Conservation (phyloP, 1,139 yeast genomes). For the Yamadazyma spencermartinsiae region DNA sequence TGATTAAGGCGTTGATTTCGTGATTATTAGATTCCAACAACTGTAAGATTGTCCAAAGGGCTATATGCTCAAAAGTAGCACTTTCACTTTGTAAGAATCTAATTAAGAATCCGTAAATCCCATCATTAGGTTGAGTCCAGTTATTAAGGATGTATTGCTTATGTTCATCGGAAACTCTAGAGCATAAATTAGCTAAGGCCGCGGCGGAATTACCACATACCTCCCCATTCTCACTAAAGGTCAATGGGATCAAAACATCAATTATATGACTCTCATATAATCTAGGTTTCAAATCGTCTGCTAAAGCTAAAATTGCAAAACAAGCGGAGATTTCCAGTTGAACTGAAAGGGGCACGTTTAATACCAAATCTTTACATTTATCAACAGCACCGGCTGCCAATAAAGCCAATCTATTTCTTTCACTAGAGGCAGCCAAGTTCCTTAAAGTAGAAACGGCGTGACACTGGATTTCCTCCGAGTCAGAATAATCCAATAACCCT, state of each 20-base stretch:
- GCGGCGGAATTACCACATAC: conserved; percentile 99
- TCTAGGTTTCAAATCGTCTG: conserved; percentile 89
- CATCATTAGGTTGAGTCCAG: conserved; percentile 83
- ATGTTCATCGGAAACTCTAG: conserved; percentile 78
- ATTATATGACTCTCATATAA: conserved; percentile 82
- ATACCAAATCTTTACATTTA: conserved; percentile 85
- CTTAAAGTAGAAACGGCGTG: conserved; percentile 96
- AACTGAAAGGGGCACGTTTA: conserved; percentile 80
- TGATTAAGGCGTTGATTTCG: conserved; percentile 64
- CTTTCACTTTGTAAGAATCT: conserved; percentile 82
- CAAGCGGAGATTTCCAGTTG: conserved; percentile 98
- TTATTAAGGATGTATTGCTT: conserved; percentile 69
- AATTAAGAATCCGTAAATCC: conserved; percentile 80
- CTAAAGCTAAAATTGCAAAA: conserved; percentile 92
- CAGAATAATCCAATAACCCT: conserved; percentile 76
- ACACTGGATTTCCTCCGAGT: conserved; percentile 94
- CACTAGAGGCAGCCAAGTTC: conserved; percentile 93
- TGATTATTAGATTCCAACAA: conserved; percentile 82
- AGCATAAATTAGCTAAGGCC: conserved; percentile 92
- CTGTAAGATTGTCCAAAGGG: conserved; percentile 95
- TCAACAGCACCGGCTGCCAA: conserved; percentile 95
- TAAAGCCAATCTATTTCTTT: conserved; percentile 86
- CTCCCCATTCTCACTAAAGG: conserved; percentile 85
- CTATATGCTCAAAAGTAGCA: conserved; percentile 97
- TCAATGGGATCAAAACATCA: conserved; percentile 87